phyloP scores from a whole-genome alignment of 208 protist species.

The Acanthamoeba quina region DNA sequence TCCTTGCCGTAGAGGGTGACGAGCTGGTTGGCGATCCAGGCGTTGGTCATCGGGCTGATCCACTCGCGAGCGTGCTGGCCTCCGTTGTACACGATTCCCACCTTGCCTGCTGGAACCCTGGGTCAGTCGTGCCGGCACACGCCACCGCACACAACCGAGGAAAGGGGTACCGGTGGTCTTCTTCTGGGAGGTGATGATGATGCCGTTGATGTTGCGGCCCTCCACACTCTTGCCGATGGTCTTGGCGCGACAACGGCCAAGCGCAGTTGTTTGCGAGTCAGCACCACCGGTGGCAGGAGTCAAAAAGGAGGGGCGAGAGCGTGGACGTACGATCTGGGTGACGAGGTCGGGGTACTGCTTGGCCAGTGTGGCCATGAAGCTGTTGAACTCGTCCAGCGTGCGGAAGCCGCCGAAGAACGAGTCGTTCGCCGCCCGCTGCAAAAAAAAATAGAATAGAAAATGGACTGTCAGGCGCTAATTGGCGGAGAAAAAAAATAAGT shows the following conservation, averaged over 20 bases:
- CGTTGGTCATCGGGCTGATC: slow-evolving; percentile 76
- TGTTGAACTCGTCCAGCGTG: slow-evolving; percentile 52
- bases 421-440: slow-evolving; percentile 13
- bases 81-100: slow-evolving; percentile 6
- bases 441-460: background rate
- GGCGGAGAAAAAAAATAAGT: background rate
- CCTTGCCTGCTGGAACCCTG: background rate
- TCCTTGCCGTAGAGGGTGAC: slow-evolving; percentile 70
- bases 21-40: slow-evolving; percentile 76
- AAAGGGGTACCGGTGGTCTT: background rate
- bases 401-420: slow-evolving; percentile 51
- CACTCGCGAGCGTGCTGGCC: slow-evolving; percentile 80
- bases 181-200: slow-evolving; percentile 32
- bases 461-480: background rate
- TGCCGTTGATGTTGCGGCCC: slow-evolving; percentile 48
- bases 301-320: background rate
- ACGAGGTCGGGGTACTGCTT: slow-evolving; percentile 65
- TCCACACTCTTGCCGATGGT: slow-evolving; percentile 6
- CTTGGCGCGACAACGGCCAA: background rate
- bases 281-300: background rate
- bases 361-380: slow-evolving; percentile 17
- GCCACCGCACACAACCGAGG: background rate
- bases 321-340: background rate
- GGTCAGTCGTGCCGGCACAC: no score
- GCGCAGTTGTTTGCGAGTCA: background rate